Conservation (phyloP, 139 green algal genomes). For the Micromonas commoda region DNA sequence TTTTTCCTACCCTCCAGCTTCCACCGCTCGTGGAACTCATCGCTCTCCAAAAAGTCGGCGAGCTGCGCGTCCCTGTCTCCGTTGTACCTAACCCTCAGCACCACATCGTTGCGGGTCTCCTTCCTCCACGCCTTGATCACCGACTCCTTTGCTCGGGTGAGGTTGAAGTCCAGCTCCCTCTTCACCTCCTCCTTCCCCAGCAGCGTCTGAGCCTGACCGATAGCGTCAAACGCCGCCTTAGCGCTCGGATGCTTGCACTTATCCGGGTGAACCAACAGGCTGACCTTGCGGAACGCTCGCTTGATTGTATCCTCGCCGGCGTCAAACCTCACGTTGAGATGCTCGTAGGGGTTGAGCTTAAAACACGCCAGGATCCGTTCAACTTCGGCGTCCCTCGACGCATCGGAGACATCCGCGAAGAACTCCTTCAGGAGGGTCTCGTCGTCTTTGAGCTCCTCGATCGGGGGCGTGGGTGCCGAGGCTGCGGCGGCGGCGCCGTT, state of each 20-base stretch:
- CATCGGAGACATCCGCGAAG: constrained; percentile 16
- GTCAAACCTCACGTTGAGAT: constrained; percentile 30
- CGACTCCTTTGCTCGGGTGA: background rate
- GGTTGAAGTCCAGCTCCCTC: constrained; percentile 1
- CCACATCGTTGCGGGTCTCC: background rate
- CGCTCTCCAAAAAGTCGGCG: constrained; percentile 7
- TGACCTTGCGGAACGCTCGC: constrained; percentile 26
- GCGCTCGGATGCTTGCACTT: constrained; percentile 37
- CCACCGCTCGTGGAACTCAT: constrained; percentile 34
- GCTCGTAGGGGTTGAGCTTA: constrained; percentile 38
- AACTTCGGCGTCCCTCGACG: constrained; percentile 2
- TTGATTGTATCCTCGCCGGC: constrained; percentile 14
- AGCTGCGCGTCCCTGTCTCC: background rate
- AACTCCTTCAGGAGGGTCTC: constrained; percentile 25
- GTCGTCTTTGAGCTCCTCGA: constrained; percentile 22
- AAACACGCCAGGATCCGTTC: constrained; percentile 30
- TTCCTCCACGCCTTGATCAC: constrained; percentile 8
- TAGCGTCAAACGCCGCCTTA: constrained; percentile 33
- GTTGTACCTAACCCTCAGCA: background rate
- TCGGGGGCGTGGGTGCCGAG: background rate
- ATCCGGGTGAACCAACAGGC: constrained; percentile 34
- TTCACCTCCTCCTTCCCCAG: constrained; percentile 15
- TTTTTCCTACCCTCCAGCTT: constrained; percentile 22
- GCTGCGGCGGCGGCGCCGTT: background rate
- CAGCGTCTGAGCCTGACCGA: constrained; percentile 16